These are phyloP conservation scores for Myriosclerotinia curreyana DNA, from an alignment of 2,329 filamentous ascomycete genomes.

Conservation along the genomic window DNA sequence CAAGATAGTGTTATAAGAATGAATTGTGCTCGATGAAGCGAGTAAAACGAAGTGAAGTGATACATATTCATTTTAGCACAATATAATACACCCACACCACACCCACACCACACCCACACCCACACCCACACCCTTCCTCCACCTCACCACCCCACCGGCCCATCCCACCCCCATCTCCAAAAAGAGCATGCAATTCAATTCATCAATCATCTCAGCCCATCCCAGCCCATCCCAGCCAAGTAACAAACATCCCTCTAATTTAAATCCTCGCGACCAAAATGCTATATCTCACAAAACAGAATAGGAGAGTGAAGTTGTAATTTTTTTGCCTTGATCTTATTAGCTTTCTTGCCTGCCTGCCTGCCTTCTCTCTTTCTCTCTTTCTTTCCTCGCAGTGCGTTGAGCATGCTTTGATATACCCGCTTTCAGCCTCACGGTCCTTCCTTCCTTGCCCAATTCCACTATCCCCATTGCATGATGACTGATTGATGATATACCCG, in stretches of 20 bases:
- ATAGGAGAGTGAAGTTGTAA: conserved; percentile 19
- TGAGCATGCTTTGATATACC: neutral
- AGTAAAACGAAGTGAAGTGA: neutral
- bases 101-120: too few species aligned
- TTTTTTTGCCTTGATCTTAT: conserved; percentile 12
- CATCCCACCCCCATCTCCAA: neutral
- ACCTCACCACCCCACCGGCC: neutral
- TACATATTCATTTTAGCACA: conserved; percentile 8
- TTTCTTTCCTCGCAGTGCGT: neutral
- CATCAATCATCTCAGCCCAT: conserved; percentile 5
- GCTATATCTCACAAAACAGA: conserved; percentile 20
- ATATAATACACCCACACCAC: conserved; percentile 16
- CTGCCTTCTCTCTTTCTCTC: neutral
- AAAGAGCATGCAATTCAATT: conserved; percentile 2
- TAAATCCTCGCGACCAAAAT: conserved; percentile 9
- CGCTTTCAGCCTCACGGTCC: neutral
- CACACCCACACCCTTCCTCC: neutral
- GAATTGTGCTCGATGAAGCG: neutral
- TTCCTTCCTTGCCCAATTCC: neutral
- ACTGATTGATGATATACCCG: neutral
- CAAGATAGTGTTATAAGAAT: neutral
- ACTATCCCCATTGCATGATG: neutral
- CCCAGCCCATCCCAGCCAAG: neutral
- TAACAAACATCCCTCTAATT: neutral
- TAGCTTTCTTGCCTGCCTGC: conserved; percentile 9